Evolutionary conservation across 2,329 filamentous ascomycete genomes (phyloP).

Genomic region (Exophiala oligosperma): DNA sequence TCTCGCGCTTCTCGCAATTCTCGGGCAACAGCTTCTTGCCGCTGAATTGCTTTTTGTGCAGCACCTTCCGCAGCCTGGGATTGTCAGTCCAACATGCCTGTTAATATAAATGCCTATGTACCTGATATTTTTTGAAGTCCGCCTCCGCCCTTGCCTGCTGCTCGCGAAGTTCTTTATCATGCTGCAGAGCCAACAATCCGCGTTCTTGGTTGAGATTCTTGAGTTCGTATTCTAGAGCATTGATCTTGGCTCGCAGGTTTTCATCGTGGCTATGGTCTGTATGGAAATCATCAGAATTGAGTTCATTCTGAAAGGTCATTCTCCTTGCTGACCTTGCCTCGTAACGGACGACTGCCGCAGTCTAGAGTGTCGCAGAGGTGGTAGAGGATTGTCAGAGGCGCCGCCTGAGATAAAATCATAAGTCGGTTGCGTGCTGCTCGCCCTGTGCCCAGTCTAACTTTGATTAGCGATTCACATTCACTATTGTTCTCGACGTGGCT

Average conservation of each 20-base stretch:
- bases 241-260: constrained; percentile 84
- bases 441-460: constrained; percentile 29
- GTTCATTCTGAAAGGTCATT: neutral
- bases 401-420: constrained; percentile 62
- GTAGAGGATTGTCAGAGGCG: constrained; percentile 41
- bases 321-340: constrained; percentile 37
- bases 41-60: constrained; percentile 52
- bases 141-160: constrained; percentile 78
- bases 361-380: constrained; percentile 35
- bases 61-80: constrained; percentile 53
- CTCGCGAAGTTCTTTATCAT: constrained; percentile 81
- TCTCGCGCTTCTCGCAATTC: constrained; percentile 59
- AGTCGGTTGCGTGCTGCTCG: constrained; percentile 53
- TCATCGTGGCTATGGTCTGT: constrained; percentile 54
- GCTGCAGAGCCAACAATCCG: constrained; percentile 73
- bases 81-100: neutral
- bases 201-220: constrained; percentile 85
- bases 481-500: neutral
- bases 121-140: constrained; percentile 70
- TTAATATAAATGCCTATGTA: constrained; percentile 28
- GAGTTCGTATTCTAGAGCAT: constrained; percentile 82
- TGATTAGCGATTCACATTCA: neutral
- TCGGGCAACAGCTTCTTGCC: constrained; percentile 54
- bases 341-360: constrained; percentile 39
- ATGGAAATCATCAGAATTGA: neutral